phyloP scores from a whole-genome alignment of 1,284 basidiomycete genomes.

The Lentinula novae-zelandiae region DNA sequence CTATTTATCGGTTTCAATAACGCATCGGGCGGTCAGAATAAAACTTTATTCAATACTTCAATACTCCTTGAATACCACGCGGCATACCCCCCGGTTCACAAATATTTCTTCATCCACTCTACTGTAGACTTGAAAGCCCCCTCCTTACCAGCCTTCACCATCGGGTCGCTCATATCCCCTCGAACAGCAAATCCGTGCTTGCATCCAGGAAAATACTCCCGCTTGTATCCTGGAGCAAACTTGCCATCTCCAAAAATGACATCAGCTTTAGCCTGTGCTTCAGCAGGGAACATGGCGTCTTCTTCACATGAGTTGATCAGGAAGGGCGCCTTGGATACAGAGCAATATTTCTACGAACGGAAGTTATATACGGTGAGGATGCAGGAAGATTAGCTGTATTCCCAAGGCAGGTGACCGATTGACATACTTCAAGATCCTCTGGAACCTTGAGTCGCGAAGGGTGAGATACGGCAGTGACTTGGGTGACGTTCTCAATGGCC shows the following conservation, averaged over 20 bases:
- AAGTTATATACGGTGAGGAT: background rate
- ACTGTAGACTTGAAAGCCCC: conserved; percentile 53
- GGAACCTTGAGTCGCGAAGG: conserved; percentile 66
- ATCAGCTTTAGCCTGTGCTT: conserved; percentile 46
- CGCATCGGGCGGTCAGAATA: too few relatives aligned
- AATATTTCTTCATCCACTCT: conserved; percentile 43
- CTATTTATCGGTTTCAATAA: background rate
- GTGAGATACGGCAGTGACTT: conserved; percentile 56
- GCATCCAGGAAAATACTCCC: conserved; percentile 51
- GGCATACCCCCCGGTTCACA: conserved; percentile 18
- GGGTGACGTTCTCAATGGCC: conserved; percentile 55
- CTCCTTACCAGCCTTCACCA: conserved; percentile 57
- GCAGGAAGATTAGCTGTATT: background rate
- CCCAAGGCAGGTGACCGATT: background rate
- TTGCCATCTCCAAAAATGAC: conserved; percentile 44
- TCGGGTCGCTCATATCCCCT: conserved; percentile 43
- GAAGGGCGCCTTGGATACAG: conserved; percentile 46
- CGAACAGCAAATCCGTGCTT: conserved; percentile 62
- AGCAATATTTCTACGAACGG: conserved; percentile 41
- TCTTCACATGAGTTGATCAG: conserved; percentile 60
- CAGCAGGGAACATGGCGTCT: conserved; percentile 47
- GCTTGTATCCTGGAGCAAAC: conserved; percentile 53
- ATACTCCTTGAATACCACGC: too few relatives aligned
- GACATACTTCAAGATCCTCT: conserved; percentile 21
- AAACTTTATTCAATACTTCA: background rate